Evolutionary conservation across 768 basidiomycete genomes (phyloP).

Genomic region (Boletus patriciae): DNA sequence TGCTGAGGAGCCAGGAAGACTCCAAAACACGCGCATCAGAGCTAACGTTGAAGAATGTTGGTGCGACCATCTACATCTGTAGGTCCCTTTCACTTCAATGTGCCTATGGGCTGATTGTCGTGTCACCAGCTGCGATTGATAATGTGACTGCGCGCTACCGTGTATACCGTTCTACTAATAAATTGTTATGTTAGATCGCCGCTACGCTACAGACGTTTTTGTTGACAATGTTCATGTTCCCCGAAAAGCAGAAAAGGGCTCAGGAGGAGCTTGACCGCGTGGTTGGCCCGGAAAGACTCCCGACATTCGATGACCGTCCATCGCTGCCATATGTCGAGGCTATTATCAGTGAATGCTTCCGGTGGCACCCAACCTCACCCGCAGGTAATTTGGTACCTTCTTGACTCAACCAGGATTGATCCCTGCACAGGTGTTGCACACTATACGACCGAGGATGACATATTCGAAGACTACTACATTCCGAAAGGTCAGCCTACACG

Average conservation of each 20-base stretch:
- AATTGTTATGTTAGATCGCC: slow-evolving; percentile 15
- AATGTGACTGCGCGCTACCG: neutral
- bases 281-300: slow-evolving; percentile 12
- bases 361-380: slow-evolving; percentile 5
- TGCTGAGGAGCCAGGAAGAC: neutral
- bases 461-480: slow-evolving; percentile 1
- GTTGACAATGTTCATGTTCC: slow-evolving; percentile 18
- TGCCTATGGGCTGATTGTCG: neutral
- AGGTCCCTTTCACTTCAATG: neutral
- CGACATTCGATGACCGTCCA: slow-evolving; percentile 15
- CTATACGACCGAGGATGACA: slow-evolving; percentile 4
- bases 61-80: slow-evolving; percentile 1
- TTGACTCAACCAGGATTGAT: neutral
- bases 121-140: neutral
- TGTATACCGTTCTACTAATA: neutral
- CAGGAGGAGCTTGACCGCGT: slow-evolving; percentile 18
- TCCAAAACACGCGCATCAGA: neutral
- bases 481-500: neutral
- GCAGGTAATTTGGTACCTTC: neutral
- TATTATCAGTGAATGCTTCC: slow-evolving; percentile 6
- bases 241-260: slow-evolving; percentile 16
- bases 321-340: slow-evolving; percentile 22
- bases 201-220: slow-evolving; percentile 8
- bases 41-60: neutral
- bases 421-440: neutral